These are phyloP conservation scores for Salvia splendens DNA, from an alignment of 257 asterid species.

Conservation along the genomic window DNA sequence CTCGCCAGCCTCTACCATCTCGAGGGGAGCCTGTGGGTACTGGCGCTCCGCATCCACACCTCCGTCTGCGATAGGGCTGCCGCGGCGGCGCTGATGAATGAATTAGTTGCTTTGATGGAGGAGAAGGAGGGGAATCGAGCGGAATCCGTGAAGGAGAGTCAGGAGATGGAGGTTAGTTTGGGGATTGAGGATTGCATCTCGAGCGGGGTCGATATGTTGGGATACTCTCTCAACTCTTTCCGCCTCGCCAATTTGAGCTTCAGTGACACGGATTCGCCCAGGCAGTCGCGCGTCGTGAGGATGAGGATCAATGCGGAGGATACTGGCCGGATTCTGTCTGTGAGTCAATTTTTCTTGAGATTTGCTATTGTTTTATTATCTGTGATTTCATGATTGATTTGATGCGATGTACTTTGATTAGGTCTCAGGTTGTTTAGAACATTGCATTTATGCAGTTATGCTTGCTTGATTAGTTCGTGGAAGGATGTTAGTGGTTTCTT, in stretches of 20 bases:
- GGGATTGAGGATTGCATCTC: slow-evolving; percentile 76
- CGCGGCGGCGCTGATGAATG: slow-evolving; percentile 61
- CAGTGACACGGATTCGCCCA: slow-evolving; percentile 47
- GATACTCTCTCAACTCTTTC: slow-evolving; percentile 73
- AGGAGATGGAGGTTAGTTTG: slow-evolving; percentile 43
- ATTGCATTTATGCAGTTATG: background rate
- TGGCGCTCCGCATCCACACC: slow-evolving; percentile 73
- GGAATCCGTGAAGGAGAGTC: slow-evolving; percentile 26
- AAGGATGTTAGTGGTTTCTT: slow-evolving; percentile 9
- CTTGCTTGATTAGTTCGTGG: slow-evolving; percentile 11
- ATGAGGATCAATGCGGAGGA: slow-evolving; percentile 51
- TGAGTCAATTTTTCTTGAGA: slow-evolving; percentile 38
- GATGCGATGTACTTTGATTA: background rate
- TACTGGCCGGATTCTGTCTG: slow-evolving; percentile 60
- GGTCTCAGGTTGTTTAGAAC: background rate
- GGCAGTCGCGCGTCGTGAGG: slow-evolving; percentile 66
- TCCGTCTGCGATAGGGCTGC: slow-evolving; percentile 74
- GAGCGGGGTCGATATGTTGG: slow-evolving; percentile 80
- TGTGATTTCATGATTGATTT: background rate
- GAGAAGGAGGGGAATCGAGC: slow-evolving; percentile 27
- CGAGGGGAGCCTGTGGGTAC: slow-evolving; percentile 41
- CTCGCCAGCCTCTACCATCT: slow-evolving; percentile 60
- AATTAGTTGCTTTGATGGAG: slow-evolving; percentile 46
- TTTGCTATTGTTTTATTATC: background rate
- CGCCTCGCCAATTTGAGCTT: slow-evolving; percentile 62